Evolutionary conservation across 768 basidiomycete genomes (phyloP).

Genomic region (Termitomyces sp.): DNA sequence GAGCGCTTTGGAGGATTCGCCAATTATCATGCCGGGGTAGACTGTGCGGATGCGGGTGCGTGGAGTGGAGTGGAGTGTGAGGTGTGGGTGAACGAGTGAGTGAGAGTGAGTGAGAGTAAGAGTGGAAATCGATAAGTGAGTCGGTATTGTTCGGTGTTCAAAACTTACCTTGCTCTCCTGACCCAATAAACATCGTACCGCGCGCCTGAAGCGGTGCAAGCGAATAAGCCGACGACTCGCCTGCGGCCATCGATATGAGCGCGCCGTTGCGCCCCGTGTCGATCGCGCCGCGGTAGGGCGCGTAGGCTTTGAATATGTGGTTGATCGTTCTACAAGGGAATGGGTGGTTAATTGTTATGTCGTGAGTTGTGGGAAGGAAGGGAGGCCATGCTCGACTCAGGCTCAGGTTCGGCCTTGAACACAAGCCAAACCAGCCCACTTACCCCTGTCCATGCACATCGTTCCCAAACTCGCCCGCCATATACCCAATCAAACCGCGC

Average conservation of each 20-base stretch:
- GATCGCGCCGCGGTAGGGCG: slow-evolving; percentile 34
- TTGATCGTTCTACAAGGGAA: slow-evolving; percentile 30
- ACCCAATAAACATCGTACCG: slow-evolving; percentile 39
- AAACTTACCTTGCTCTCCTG: slow-evolving; percentile 32
- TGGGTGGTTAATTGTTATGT: no score
- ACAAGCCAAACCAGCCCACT: not conserved
- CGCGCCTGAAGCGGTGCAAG: slow-evolving; percentile 45
- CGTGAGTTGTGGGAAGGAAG: no score
- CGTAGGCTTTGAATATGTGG: slow-evolving; percentile 46
- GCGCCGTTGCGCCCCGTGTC: slow-evolving; percentile 44
- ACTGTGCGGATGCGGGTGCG: slow-evolving; percentile 22
- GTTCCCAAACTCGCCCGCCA: slow-evolving; percentile 47
- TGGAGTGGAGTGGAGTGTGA: not conserved
- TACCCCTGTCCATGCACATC: slow-evolving; percentile 47
- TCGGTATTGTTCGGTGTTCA: not conserved
- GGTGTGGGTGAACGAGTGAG: not conserved
- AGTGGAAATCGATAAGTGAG: not conserved
- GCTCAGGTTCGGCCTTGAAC: no score
- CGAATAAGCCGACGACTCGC: slow-evolving; percentile 41
- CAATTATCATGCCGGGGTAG: slow-evolving; percentile 48
- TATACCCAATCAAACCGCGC: slow-evolving; percentile 43
- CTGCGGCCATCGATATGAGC: slow-evolving; percentile 39
- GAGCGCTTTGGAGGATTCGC: slow-evolving; percentile 39
- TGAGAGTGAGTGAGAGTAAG: no score
- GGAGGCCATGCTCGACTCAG: no score